phyloP scores from a whole-genome alignment of 257 asterid genomes.

The Scutellaria galericulata region DNA sequence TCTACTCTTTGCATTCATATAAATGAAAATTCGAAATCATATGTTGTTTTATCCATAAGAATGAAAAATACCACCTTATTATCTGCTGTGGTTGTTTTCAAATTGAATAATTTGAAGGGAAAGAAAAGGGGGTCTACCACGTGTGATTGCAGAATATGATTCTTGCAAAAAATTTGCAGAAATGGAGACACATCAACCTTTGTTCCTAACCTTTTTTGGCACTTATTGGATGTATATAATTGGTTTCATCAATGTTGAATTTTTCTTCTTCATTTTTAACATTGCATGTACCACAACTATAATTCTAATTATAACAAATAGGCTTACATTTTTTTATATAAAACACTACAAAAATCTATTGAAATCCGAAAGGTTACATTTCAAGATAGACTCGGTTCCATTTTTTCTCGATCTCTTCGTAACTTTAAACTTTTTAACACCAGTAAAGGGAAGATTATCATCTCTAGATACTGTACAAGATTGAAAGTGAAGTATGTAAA shows the following conservation, averaged over 20 bases:
- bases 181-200: conserved; percentile 24
- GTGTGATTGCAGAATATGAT: conserved; percentile 33
- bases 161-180: conserved; percentile 21
- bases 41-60: background rate
- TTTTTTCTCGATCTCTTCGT: background rate
- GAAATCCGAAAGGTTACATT: background rate
- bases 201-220: conserved; percentile 19
- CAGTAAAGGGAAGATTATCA: background rate
- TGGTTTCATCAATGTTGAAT: background rate
- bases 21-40: too few relatives aligned
- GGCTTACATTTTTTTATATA: background rate
- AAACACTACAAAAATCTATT: background rate
- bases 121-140: conserved; percentile 43
- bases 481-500: background rate
- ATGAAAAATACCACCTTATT: conserved; percentile 13
- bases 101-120: conserved; percentile 23
- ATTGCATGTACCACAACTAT: background rate
- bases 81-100: conserved; percentile 24
- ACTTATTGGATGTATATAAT: conserved; percentile 8
- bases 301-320: background rate
- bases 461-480: conserved; percentile 20
- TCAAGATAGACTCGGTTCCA: background rate
- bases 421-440: background rate
- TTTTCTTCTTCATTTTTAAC: background rate
- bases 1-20: too few relatives aligned